Evolutionary conservation across 805 yeast genomes (phyloP), one percentile per base, ranked within the genome.

Genomic region (Starmerella stellata): DNA sequence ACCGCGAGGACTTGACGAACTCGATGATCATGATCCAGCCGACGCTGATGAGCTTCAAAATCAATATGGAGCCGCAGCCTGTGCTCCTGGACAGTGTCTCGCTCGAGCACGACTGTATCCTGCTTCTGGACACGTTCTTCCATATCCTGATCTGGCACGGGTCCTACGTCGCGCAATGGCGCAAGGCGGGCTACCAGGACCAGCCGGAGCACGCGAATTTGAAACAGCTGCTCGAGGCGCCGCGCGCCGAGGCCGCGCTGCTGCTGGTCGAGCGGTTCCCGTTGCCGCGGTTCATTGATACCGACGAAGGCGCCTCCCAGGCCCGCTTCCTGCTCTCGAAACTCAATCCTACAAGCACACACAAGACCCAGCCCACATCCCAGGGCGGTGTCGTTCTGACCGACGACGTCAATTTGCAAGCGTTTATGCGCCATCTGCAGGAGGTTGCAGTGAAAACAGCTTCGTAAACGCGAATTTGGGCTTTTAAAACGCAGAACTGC

Each of bases 291-390:
- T 90, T 87, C 55, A 85, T 90, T 50, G 94, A 87, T 52, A 82
- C 95, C 43, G 95, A 87, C 57, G 95, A 87, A 52, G 96, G 98
- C 52, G 95, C 95, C 40, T 85, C 95, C 14, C 99, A 90, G 63
- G 95, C 96, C 2, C 75, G 99, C 62, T 90, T 90, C 68, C 68
- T 90, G 60, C 74, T 82, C 60, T 81, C 95, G 21, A 90, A 83
- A 62, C 72, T 90, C 59, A 90, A 92, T 59, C 98, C 98, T 30
- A 78, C 94, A 35, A 82, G 79, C 46, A 76, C 85, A 30, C 78
- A 78, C 56, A 74, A 76, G 56, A 70, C 72, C 47, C 61, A 56
- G 20, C 24, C 32, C 23, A 65, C 63, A 35, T 62, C 60, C 28
- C 56, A 56, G 35, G 70, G 70, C 33, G 72, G 74, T 34, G 79